These are phyloP conservation scores for Gryganskiella cystojenkinii DNA, from an alignment of 192 early-diverging fungal genomes.

Conservation along the genomic window DNA sequence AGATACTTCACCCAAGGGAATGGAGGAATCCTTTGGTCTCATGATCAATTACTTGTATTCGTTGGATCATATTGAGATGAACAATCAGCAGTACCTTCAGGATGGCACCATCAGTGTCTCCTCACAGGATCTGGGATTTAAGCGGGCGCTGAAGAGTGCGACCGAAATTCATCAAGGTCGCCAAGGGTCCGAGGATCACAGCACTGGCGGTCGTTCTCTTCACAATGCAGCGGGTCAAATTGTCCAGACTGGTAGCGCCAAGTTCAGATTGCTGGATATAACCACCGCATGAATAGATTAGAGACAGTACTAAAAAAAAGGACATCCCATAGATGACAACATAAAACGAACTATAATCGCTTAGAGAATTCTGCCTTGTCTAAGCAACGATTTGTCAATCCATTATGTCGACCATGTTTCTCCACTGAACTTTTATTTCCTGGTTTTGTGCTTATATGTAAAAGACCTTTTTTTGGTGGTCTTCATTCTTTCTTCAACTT, in stretches of 20 bases:
- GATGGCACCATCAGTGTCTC: constrained; percentile 70
- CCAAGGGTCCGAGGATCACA: neutral
- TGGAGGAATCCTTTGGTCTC: constrained; percentile 88
- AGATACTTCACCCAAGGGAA: constrained; percentile 81
- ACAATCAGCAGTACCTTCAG: constrained; percentile 80
- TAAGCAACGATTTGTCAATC: no score
- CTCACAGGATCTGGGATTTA: constrained; percentile 14
- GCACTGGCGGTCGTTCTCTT: neutral
- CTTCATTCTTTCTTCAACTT: no score
- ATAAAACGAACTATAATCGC: no score
- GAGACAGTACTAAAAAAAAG: no score
- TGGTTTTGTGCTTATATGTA: no score
- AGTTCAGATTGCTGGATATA: constrained; percentile 19
- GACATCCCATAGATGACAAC: no score
- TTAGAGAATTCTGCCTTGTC: no score
- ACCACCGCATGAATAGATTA: constrained; percentile 7
- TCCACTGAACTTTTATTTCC: no score
- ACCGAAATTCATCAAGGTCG: neutral
- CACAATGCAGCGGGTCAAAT: neutral
- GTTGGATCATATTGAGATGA: constrained; percentile 77
- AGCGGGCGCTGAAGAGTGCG: constrained; percentile 3
- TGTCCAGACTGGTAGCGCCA: constrained; percentile 9
- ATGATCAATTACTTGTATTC: constrained; percentile 97
- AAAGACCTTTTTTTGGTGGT: no score
- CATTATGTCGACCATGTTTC: no score